These are phyloP conservation scores for Fraxinus albicans DNA, from an alignment of 305 asterid genomes.

Conservation along the genomic window DNA sequence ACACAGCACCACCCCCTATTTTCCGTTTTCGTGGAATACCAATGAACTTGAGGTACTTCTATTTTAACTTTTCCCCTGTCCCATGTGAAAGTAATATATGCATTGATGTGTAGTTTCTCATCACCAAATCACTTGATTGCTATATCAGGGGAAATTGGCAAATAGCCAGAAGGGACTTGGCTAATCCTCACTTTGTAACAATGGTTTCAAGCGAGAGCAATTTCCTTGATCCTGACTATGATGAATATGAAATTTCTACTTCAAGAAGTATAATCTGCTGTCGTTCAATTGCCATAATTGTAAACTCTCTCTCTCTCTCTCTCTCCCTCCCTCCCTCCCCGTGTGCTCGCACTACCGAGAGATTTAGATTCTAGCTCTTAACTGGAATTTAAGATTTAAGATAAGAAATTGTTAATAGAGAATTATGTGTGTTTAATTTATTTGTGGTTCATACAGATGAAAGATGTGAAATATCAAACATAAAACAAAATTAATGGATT, in stretches of 20 bases:
- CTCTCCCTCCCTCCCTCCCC: conserved; percentile 1
- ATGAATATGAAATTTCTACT: conserved; percentile 58
- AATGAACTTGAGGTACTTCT: conserved; percentile 68
- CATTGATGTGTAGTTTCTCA: conserved; percentile 5
- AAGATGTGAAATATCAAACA: neutral
- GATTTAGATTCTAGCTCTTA: neutral
- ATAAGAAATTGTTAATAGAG: neutral
- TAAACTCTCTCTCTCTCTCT: conserved; percentile 38
- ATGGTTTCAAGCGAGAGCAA: conserved; percentile 68
- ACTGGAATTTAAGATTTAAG: neutral
- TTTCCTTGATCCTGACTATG: conserved; percentile 49
- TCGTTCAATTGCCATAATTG: conserved; percentile 71
- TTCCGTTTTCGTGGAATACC: conserved; percentile 78
- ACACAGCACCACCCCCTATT: conserved; percentile 90
- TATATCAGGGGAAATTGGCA: conserved; percentile 87
- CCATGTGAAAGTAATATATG: neutral
- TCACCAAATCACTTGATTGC: conserved; percentile 16
- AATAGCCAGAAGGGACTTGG: conserved; percentile 68
- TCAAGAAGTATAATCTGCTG: conserved; percentile 78
- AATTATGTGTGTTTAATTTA: neutral
- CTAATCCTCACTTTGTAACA: conserved; percentile 69
- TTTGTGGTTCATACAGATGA: neutral
- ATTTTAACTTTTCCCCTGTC: neutral
- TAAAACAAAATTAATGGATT: neutral
- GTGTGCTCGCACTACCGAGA: neutral